A percentile compares a stretch with the other conserved stretches of the same genome.
These are phyloP conservation scores for Penicillium sp. DNA, from an alignment of 2,329 filamentous ascomycete genomes.

Conservation along the genomic window DNA sequence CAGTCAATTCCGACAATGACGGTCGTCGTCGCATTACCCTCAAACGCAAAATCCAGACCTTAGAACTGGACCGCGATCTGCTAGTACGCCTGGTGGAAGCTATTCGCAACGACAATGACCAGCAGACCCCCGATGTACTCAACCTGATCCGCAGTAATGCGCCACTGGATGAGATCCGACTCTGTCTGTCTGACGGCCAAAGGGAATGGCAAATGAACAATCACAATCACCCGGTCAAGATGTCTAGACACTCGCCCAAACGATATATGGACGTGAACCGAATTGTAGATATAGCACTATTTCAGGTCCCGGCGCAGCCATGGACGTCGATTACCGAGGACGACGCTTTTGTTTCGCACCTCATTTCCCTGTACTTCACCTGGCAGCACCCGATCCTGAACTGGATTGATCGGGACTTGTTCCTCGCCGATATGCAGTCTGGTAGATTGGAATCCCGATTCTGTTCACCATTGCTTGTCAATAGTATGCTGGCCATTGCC, in stretches of 20 bases:
- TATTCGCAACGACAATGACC: constrained; percentile 11
- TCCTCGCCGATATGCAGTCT: constrained; percentile 28
- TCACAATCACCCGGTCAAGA: neutral
- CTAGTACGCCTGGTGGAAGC: constrained; percentile 13
- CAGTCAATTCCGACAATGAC: constrained; percentile 15
- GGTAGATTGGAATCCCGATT: constrained; percentile 20
- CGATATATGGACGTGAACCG: constrained; percentile 6
- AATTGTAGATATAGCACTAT: constrained; percentile 6
- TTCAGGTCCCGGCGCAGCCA: constrained; percentile 17
- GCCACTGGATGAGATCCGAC: constrained; percentile 13
- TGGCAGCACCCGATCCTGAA: constrained; percentile 20
- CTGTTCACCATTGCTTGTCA: constrained; percentile 31
- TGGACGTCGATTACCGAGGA: constrained; percentile 21
- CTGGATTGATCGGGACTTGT: constrained; percentile 26
- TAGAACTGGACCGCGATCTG: constrained; percentile 17
- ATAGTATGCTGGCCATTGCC: constrained; percentile 23
- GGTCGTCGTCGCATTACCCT: constrained; percentile 10
- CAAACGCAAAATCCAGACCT: constrained; percentile 10
- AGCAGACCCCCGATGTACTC: constrained; percentile 5
- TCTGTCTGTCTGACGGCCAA: neutral
- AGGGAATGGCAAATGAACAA: neutral
- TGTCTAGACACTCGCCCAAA: neutral
- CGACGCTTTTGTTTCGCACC: constrained; percentile 22
- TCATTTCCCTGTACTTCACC: constrained; percentile 21
- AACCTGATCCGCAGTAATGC: constrained; percentile 14